Conservation (phyloP, 2,329 filamentous ascomycete species). For the Clonostachys sp. region DNA sequence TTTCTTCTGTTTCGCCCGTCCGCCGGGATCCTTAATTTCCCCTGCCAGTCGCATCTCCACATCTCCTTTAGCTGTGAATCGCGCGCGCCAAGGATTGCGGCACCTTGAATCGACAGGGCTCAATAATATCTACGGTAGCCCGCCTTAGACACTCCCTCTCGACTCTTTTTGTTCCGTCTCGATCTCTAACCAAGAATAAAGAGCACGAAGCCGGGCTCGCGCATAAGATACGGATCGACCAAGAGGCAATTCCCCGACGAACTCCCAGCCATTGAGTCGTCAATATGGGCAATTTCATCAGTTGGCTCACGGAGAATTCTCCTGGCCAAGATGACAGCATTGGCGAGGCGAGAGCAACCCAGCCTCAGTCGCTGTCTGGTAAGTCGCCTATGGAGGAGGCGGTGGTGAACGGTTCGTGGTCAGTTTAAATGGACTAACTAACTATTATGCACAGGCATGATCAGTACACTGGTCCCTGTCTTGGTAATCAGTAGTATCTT, state of each 20-base stretch:
- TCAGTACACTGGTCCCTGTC: conserved; percentile 50
- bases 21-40: too few species aligned
- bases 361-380: conserved; percentile 28
- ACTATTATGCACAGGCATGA: conserved; percentile 20
- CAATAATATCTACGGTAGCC: too few species aligned
- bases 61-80: too few species aligned
- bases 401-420: conserved; percentile 1
- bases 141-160: neutral
- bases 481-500: conserved; percentile 41
- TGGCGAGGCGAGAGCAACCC: conserved; percentile 12
- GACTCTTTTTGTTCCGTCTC: too few species aligned
- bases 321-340: conserved; percentile 7
- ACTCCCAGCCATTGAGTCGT: neutral
- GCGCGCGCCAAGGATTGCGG: too few species aligned
- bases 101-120: too few species aligned
- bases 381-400: conserved; percentile 2
- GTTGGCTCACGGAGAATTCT: conserved; percentile 27
- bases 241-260: neutral
- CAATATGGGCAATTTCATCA: conserved; percentile 30
- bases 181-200: too few species aligned
- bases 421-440: too few species aligned
- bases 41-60: too few species aligned
- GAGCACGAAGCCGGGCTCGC: too few species aligned
- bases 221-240: neutral
- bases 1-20: too few species aligned